Evolutionary conservation across 2,329 filamentous ascomycete genomes (phyloP).

Genomic region (Neonectria punicea): DNA sequence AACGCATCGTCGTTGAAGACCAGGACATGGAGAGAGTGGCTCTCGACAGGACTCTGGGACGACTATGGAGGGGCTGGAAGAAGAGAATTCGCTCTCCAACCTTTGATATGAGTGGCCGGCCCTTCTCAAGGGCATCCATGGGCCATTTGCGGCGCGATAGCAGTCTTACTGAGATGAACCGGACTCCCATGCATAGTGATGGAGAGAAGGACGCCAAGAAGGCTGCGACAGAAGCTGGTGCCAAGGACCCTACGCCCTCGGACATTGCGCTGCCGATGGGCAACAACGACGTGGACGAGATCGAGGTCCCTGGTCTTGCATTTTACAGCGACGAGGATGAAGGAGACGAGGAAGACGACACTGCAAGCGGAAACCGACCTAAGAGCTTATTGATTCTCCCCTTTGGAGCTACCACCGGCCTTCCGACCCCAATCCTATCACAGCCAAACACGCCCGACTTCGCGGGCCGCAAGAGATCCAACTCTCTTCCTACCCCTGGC

Average conservation of each 20-base stretch:
- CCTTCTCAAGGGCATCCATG: conserved; percentile 61
- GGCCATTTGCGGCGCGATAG: conserved; percentile 48
- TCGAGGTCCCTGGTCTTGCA: conserved; percentile 79
- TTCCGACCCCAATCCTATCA: conserved; percentile 48
- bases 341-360: conserved; percentile 50
- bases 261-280: conserved; percentile 74
- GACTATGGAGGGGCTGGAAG: conserved; percentile 95
- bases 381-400: conserved; percentile 54
- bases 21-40: conserved; percentile 93
- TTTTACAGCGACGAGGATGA: conserved; percentile 69
- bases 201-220: conserved; percentile 31
- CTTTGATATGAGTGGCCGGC: conserved; percentile 58
- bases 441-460: conserved; percentile 50
- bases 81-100: conserved; percentile 76
- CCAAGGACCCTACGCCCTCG: conserved; percentile 48
- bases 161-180: conserved; percentile 47
- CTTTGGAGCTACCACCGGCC: conserved; percentile 38
- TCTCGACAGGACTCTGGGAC: conserved; percentile 85
- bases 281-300: conserved; percentile 78
- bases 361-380: conserved; percentile 50
- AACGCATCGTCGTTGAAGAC: conserved; percentile 86
- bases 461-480: conserved; percentile 47
- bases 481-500: conserved; percentile 41
- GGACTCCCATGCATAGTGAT: conserved; percentile 46
- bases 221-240: conserved; percentile 24